These are phyloP conservation scores for Salix koriyanagi DNA, from an alignment of 345 rosid genomes.

Conservation along the genomic window DNA sequence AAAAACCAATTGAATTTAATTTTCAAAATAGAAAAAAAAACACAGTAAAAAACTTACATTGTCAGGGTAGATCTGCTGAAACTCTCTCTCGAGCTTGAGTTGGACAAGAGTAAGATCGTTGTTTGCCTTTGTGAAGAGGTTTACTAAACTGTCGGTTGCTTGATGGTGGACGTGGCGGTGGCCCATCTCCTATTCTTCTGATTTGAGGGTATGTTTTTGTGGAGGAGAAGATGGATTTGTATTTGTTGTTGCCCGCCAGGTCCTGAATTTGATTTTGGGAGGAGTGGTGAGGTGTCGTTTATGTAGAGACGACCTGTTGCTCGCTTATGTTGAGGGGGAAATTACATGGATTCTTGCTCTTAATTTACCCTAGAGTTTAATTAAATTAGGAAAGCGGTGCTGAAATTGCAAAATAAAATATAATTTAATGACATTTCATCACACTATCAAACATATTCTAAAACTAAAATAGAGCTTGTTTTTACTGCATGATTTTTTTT, in stretches of 20 bases:
- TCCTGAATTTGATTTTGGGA: neutral
- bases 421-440: too few relatives aligned
- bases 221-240: too few relatives aligned
- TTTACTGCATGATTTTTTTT: too few relatives aligned
- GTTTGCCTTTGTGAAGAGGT: conserved; percentile 58
- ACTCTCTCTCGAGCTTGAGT: conserved; percentile 71
- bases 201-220: too few relatives aligned
- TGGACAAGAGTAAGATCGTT: conserved; percentile 65
- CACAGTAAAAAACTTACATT: conserved; percentile 33
- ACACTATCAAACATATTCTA: too few relatives aligned
- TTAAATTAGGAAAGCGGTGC: too few relatives aligned
- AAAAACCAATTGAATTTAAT: neutral
- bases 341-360: too few relatives aligned
- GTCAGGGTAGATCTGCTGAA: conserved; percentile 70
- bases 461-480: too few relatives aligned
- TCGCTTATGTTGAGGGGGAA: neutral
- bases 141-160: conserved; percentile 37
- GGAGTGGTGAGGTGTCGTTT: neutral
- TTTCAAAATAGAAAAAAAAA: neutral
- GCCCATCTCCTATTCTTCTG: conserved; percentile 6
- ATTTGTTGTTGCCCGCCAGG: neutral
- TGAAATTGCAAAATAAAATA: too few relatives aligned
- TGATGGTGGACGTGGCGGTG: conserved; percentile 11
- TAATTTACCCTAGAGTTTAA: too few relatives aligned
- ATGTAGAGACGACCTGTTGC: neutral